Percentiles rank a stretch among this genome's conserved stretches.
These are phyloP conservation scores for Beta lomatogona DNA, from an alignment of 179 eudicot species.

Conservation along the genomic window DNA sequence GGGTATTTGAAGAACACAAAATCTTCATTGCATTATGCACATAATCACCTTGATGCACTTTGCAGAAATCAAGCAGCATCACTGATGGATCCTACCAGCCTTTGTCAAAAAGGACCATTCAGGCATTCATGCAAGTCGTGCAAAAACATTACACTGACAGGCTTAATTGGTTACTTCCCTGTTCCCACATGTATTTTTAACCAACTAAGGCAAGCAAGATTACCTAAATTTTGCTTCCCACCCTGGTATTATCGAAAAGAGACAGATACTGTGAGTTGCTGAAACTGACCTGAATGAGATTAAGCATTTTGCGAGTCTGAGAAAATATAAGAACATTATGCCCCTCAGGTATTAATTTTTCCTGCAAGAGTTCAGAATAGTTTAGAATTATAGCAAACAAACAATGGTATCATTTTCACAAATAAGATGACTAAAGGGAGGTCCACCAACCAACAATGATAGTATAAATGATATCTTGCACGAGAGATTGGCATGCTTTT, in stretches of 20 bases:
- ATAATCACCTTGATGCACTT: neutral
- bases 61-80: neutral
- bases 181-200: no score
- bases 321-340: slow-evolving; percentile 95
- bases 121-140: neutral
- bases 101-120: neutral
- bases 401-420: neutral
- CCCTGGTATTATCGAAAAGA: neutral
- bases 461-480: slow-evolving; percentile 92
- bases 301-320: slow-evolving; percentile 98
- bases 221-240: neutral
- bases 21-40: neutral
- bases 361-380: slow-evolving; percentile 39
- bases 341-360: slow-evolving; percentile 71
- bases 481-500: slow-evolving; percentile 66
- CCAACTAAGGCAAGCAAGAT: neutral
- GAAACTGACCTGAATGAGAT: slow-evolving; percentile 76
- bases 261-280: neutral
- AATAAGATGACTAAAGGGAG: neutral
- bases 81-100: neutral
- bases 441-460: slow-evolving; percentile 69
- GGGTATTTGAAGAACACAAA: neutral
- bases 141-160: neutral
- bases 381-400: neutral
- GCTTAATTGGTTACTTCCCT: neutral